Percentiles rank a stretch among this genome's conserved stretches.
These are phyloP conservation scores for Xerophyta viscosa DNA, from an alignment of 106 monocot species.

Conservation along the genomic window DNA sequence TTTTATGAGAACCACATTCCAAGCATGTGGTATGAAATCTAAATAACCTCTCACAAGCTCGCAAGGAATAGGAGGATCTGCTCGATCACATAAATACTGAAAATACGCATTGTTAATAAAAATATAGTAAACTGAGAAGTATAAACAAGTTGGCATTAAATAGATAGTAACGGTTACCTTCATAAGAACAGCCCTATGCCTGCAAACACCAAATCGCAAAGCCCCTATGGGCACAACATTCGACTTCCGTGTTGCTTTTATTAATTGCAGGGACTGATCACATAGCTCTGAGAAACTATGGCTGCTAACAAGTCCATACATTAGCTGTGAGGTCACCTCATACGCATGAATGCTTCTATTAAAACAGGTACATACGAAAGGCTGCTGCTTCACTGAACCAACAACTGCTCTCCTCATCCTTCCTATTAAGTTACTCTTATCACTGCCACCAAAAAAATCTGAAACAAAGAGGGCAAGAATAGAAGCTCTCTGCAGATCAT, in stretches of 20 bases:
- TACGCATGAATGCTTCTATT: slow-evolving; percentile 21
- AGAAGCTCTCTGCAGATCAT: slow-evolving; percentile 68
- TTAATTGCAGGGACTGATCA: slow-evolving; percentile 58
- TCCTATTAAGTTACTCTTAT: slow-evolving; percentile 46
- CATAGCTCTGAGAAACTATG: slow-evolving; percentile 57
- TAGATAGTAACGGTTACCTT: slow-evolving; percentile 40
- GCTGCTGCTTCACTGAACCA: slow-evolving; percentile 58
- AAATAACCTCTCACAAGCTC: slow-evolving; percentile 91
- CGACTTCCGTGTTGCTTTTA: slow-evolving; percentile 65
- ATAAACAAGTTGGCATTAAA: too few species aligned
- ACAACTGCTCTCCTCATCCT: slow-evolving; percentile 44
- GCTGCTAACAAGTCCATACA: slow-evolving; percentile 8
- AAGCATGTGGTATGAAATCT: slow-evolving; percentile 97
- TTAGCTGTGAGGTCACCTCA: slow-evolving; percentile 17
- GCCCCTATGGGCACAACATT: slow-evolving; percentile 82
- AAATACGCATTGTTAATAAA: slow-evolving; percentile 5
- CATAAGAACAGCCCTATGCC: slow-evolving; percentile 96
- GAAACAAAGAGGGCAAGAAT: slow-evolving; percentile 94
- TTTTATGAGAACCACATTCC: slow-evolving; percentile 73
- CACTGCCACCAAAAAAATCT: slow-evolving; percentile 92
- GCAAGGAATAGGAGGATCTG: slow-evolving; percentile 89
- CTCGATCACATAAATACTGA: slow-evolving; percentile 95
- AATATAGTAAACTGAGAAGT: too few species aligned
- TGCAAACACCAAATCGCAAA: slow-evolving; percentile 87
- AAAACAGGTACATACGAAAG: slow-evolving; percentile 89